These are phyloP conservation scores for Capronia epimyces DNA, from an alignment of 2,329 filamentous ascomycete species.

Conservation along the genomic window DNA sequence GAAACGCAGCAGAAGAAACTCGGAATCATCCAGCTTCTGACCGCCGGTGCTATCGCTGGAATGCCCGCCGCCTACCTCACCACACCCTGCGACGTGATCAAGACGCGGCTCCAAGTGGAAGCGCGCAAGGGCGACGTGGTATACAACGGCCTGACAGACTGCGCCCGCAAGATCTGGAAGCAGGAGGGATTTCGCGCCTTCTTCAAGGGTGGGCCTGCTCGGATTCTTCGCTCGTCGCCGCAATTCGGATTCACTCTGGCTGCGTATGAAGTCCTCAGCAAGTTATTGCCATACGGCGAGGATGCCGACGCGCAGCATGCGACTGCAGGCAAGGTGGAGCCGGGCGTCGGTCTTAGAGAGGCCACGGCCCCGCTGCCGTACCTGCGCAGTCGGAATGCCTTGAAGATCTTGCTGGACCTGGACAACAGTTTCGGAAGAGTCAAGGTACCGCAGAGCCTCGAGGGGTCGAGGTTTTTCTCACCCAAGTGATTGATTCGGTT, in stretches of 20 bases:
- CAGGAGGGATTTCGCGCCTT: constrained; percentile 95
- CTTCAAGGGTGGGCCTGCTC: constrained; percentile 96
- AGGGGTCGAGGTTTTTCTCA: constrained; percentile 1
- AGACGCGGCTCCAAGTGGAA: constrained; percentile 95
- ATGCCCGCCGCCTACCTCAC: constrained; percentile 93
- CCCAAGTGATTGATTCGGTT: background rate
- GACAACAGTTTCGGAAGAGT: constrained; percentile 86
- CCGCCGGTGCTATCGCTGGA: constrained; percentile 87
- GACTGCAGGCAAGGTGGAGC: constrained; percentile 55
- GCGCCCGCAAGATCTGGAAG: constrained; percentile 72
- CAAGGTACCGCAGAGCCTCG: constrained; percentile 47
- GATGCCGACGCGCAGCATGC: constrained; percentile 47
- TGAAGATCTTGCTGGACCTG: constrained; percentile 92
- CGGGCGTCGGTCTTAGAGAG: constrained; percentile 57
- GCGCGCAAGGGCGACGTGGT: constrained; percentile 87
- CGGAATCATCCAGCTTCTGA: constrained; percentile 82
- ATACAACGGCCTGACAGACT: constrained; percentile 84
- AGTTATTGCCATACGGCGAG: constrained; percentile 66
- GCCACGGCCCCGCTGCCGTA: constrained; percentile 61
- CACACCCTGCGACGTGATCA: constrained; percentile 97
- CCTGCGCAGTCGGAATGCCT: constrained; percentile 74
- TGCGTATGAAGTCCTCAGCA: constrained; percentile 88
- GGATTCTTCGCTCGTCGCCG: constrained; percentile 89
- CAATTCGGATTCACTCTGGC: constrained; percentile 98
- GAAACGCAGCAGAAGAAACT: constrained; percentile 77